phyloP scores from a whole-genome alignment of 805 yeast species.

The Hanseniaspora guilliermondii region DNA sequence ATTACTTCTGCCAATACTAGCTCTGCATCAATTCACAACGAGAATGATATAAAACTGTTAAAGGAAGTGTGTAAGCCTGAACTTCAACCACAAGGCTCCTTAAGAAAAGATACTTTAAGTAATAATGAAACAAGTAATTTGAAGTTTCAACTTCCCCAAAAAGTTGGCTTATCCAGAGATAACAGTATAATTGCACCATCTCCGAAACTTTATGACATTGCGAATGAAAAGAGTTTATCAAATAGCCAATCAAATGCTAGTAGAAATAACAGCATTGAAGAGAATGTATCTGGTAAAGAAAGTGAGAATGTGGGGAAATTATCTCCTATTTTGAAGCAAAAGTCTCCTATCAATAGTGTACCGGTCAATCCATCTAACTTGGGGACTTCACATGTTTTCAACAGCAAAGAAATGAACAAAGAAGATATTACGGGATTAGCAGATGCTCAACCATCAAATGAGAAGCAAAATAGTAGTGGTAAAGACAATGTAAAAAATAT shows the following conservation, averaged over 20 bases:
- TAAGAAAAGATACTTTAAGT: not conserved
- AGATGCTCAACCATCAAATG: constrained; percentile 23
- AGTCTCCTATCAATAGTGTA: not conserved
- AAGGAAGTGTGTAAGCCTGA: not conserved
- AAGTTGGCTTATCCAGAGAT: not conserved
- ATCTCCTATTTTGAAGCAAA: not conserved
- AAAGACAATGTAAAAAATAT: constrained; percentile 37
- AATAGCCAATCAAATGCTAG: not conserved
- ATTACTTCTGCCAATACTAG: not conserved
- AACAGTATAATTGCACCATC: not conserved
- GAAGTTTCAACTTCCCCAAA: constrained; percentile 1
- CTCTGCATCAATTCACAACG: not conserved
- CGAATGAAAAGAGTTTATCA: not conserved
- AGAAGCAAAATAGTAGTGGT: not conserved
- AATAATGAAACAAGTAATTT: not conserved
- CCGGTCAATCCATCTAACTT: constrained; percentile 8
- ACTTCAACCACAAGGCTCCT: not conserved
- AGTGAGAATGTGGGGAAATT: not conserved
- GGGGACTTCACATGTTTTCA: not conserved
- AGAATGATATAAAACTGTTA: not conserved
- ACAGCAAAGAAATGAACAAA: not conserved
- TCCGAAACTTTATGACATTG: not conserved
- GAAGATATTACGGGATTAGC: not conserved
- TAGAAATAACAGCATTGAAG: not conserved
- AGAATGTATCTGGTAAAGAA: not conserved